phyloP scores from a whole-genome alignment of 2,329 filamentous ascomycete genomes.

The Paradendryphiella salina region DNA sequence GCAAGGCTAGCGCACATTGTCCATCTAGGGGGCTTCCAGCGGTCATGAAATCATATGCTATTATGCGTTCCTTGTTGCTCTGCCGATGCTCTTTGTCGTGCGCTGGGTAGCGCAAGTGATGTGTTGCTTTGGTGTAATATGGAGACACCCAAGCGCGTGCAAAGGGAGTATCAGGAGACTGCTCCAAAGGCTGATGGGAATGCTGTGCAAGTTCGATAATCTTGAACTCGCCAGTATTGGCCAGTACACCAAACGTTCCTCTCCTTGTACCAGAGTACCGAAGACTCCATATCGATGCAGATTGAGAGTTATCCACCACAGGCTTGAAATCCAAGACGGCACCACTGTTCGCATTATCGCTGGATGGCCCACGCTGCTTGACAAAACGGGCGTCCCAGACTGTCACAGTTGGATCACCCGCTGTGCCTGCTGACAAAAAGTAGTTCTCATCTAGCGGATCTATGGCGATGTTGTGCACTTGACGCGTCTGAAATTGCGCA shows the following conservation, averaged over 20 bases:
- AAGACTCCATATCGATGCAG: slow-evolving; percentile 63
- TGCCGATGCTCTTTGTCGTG: slow-evolving; percentile 51
- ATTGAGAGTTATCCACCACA: slow-evolving; percentile 54
- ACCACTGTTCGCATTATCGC: slow-evolving; percentile 58
- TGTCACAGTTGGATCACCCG: slow-evolving; percentile 73
- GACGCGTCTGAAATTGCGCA: slow-evolving; percentile 58
- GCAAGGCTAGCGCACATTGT: slow-evolving; percentile 57
- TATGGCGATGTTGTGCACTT: slow-evolving; percentile 71
- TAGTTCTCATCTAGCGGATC: slow-evolving; percentile 81
- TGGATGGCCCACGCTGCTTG: slow-evolving; percentile 31
- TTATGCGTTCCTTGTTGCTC: slow-evolving; percentile 54
- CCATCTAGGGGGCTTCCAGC: slow-evolving; percentile 50
- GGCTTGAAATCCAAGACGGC: slow-evolving; percentile 62
- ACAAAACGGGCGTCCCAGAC: slow-evolving; percentile 73
- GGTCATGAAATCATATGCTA: slow-evolving; percentile 65
- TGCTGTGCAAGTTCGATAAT: slow-evolving; percentile 60
- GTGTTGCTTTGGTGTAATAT: slow-evolving; percentile 51
- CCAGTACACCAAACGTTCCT: slow-evolving; percentile 61
- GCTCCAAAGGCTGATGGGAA: slow-evolving; percentile 39
- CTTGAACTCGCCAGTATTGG: slow-evolving; percentile 63
- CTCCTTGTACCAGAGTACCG: slow-evolving; percentile 63
- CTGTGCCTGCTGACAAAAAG: slow-evolving; percentile 74
- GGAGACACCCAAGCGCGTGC: slow-evolving; percentile 48
- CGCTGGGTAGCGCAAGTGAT: slow-evolving; percentile 51
- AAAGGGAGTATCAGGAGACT: slow-evolving; percentile 22